A percentile compares a stretch with the other conserved stretches of the same genome.
Evolutionary conservation across 345 rosid species (phyloP).

Genomic region (Brassica juncea): DNA sequence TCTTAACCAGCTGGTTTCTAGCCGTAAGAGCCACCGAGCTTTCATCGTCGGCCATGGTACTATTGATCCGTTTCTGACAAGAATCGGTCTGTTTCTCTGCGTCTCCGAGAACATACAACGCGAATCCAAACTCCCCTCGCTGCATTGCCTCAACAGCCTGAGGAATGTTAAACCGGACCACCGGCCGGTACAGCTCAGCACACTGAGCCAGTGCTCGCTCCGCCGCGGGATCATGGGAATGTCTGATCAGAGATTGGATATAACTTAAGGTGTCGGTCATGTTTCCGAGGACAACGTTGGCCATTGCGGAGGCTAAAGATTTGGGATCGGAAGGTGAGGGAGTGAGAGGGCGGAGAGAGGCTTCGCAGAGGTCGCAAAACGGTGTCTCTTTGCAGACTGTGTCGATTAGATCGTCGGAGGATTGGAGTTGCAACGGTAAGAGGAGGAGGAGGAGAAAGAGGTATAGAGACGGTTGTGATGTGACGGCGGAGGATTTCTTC

Average conservation of each 20-base stretch:
- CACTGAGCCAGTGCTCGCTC: conserved; percentile 75
- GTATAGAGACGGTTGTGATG: conserved; percentile 20
- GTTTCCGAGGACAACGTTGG: conserved; percentile 51
- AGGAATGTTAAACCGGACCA: conserved; percentile 78
- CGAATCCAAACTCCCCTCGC: conserved; percentile 58
- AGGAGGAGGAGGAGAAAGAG: conserved; percentile 24
- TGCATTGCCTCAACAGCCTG: conserved; percentile 69
- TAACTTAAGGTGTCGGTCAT: conserved; percentile 57
- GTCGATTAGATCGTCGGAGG: conserved; percentile 47
- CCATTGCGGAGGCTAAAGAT: conserved; percentile 50
- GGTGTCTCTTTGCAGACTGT: conserved; percentile 74
- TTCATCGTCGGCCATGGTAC: conserved; percentile 24
- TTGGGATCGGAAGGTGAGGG: conserved; percentile 40
- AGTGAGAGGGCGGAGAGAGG: conserved; percentile 48
- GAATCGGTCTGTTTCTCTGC: conserved; percentile 58
- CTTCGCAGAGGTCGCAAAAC: conserved; percentile 57
- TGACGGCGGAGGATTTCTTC: conserved; percentile 26
- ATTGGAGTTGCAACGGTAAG: conserved; percentile 15
- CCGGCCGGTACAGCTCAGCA: conserved; percentile 82
- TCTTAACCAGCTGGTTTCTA: conserved; percentile 52
- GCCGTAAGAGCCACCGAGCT: conserved; percentile 49
- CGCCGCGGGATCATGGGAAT: conserved; percentile 48
- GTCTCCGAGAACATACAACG: conserved; percentile 59
- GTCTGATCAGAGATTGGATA: conserved; percentile 50
- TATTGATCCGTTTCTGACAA: conserved; percentile 64